Evolutionary conservation across 2,329 filamentous ascomycete species (phyloP).

Genomic region (Sclerotinia sclerotiorum): DNA sequence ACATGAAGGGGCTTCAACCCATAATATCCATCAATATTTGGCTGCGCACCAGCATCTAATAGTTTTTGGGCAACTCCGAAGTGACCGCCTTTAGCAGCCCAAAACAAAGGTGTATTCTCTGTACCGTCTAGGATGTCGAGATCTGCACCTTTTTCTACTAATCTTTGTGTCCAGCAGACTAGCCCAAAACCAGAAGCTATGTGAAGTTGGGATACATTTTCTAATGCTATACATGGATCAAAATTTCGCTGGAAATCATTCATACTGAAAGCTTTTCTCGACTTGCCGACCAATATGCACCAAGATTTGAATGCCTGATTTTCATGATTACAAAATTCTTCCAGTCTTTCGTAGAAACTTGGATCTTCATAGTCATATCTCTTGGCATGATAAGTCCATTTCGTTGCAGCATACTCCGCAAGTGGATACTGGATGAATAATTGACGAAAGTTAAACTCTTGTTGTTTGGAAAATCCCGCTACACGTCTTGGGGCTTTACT

Average conservation of each 20-base stretch:
- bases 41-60: constrained; percentile 28
- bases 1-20: constrained; percentile 43
- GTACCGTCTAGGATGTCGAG: constrained; percentile 25
- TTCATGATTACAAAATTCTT: constrained; percentile 23
- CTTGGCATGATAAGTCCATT: constrained; percentile 28
- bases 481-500: background rate
- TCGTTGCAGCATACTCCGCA: constrained; percentile 29
- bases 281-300: constrained; percentile 1
- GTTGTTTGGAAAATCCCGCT: background rate
- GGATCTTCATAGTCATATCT: constrained; percentile 27
- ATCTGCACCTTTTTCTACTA: constrained; percentile 20
- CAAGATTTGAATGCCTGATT: constrained; percentile 27
- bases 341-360: constrained; percentile 24
- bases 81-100: constrained; percentile 31
- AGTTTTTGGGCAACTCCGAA: constrained; percentile 23
- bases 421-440: constrained; percentile 25
- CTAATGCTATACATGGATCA: constrained; percentile 17
- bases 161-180: constrained; percentile 19
- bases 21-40: constrained; percentile 32
- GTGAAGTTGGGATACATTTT: constrained; percentile 27
- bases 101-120: constrained; percentile 32
- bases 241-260: background rate
- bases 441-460: background rate
- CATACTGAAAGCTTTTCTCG: rapidly evolving
- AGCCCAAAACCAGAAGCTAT: constrained; percentile 28